These are phyloP conservation scores for Penicillium sp. DNA, from an alignment of 2,329 filamentous ascomycete genomes.

Conservation along the genomic window DNA sequence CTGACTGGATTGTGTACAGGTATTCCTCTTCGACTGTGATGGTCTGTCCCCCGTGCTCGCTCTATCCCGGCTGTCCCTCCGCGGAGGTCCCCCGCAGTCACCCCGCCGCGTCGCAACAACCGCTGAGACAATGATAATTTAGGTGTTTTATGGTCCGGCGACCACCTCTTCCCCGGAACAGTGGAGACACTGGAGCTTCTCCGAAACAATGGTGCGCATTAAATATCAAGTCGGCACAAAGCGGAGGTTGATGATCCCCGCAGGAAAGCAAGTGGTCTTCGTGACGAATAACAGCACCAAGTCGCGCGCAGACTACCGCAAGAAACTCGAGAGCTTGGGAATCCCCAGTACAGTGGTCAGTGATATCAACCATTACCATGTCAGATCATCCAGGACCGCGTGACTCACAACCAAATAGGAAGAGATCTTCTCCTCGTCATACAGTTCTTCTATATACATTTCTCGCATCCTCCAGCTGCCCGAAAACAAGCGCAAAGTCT, in stretches of 20 bases:
- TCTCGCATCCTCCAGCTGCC: constrained; percentile 82
- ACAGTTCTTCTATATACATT: constrained; percentile 95
- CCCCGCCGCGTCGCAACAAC: constrained; percentile 23
- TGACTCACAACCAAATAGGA: constrained; percentile 52
- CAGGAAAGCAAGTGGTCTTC: constrained; percentile 89
- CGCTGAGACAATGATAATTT: constrained; percentile 43
- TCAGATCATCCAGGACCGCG: background rate
- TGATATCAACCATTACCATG: background rate
- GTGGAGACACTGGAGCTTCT: constrained; percentile 83
- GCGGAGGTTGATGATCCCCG: constrained; percentile 6
- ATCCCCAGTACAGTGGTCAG: constrained; percentile 70
- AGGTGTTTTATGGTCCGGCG: constrained; percentile 97
- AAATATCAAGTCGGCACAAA: background rate
- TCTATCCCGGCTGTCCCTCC: constrained; percentile 4
- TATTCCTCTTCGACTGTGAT: constrained; percentile 96
- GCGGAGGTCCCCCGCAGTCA: background rate
- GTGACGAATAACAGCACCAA: constrained; percentile 99
- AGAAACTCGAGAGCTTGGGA: constrained; percentile 79
- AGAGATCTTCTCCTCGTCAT: constrained; percentile 94
- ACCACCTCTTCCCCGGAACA: constrained; percentile 80
- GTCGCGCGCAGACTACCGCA: constrained; percentile 85
- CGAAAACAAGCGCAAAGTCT: constrained; percentile 84
- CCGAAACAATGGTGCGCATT: constrained; percentile 67
- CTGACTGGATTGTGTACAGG: constrained; percentile 52
- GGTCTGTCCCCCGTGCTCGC: constrained; percentile 55